Base-by-base conservation (phyloP, 495 filamentous ascomycete genomes). In the Penicillium coffeae region DNA sequence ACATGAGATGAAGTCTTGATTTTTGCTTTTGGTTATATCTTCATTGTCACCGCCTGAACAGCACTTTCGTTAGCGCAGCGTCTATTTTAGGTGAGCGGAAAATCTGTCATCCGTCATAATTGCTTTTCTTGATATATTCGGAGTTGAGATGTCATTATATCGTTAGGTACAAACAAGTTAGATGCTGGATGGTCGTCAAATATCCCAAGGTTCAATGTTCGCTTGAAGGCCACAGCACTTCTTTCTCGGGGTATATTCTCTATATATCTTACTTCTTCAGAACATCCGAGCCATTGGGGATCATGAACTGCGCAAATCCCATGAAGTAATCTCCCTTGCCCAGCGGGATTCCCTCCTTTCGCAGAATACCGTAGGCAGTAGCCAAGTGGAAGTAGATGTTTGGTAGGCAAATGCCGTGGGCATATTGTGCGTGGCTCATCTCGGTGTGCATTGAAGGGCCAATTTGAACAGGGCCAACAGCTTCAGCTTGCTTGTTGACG, bases 371-470 rank as follows among this genome's bases (percentile, higher is more conserved):
- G 66, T 85, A 85, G 15, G 79, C 66, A 7, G 72, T 82, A 1
- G 55, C 62, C 21, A 78, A 22, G 62, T 85, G 83, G 59, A 87
- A 85, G 51, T 71, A 80, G 37, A 83, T 68, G 58, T 85, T 81
- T 37, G 82, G 79, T 21, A 76, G 15, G 4, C 65, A 63, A 42
- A 67, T 72, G 3, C 56, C 58, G 45, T 64, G 41, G 18, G 76
- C 54, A 59, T 76, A 78, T 1, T 20, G 42, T 13, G 54, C 47
- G 2, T 53, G 48, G n/a, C 48, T 60, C 42, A 60, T 54, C 2
- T 55, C 40, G 13, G 48, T 38, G 14, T 8, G 34, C 9, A 2
- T 3, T 0, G 14, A 3, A 2, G 51, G 57, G 0, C 55, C 56
- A 12, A 70, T 0, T 15, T 42, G 9, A 15, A 58, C 61, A 9